Evolutionary conservation across 148 eudicot species (phyloP), one percentile per base, ranked within the genome.

Genomic region (Vaccinium myrtillus): DNA sequence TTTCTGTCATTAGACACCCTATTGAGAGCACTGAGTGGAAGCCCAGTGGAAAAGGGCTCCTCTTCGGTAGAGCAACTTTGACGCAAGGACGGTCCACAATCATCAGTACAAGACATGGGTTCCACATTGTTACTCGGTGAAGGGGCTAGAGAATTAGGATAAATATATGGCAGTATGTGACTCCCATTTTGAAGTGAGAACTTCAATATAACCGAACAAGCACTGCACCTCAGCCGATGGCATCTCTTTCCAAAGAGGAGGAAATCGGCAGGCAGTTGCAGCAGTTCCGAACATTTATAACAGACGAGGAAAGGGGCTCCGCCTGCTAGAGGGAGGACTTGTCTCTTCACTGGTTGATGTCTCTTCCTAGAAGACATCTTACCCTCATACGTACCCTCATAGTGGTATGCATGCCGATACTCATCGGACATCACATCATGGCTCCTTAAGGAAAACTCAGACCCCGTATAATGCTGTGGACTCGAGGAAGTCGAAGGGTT

Each of bases 301-400:
- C 98, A 95, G 55, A 90, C 53, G 43, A 95, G 63, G 67, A 93
- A 86, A 63, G 98, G 98, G 67, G 95, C 91, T 1, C 94, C 98
- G 46, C 98, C 94, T 81, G 93, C 90, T 54, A 91, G 59, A 0
- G 95, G 98, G 65, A 90, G 86, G 70, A 93, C 83, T 53, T 90
- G 89, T 81, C 88, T 86, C 89, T 86, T 95, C 51, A 70, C 81
- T 1, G 85, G 67, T 71, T 90, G 87, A 46, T 82, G 75, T 78
- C 91, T 92, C 89, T 90, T 93, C 87, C 88, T 88, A 79, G 87
- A 27, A 80, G 80, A 58, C 75, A 86, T 90, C 82, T 77, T 86
- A 81, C 79, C 70, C 84, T 88, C 87, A 78, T 86, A 76, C 82
- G 75, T 86, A 81, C 79, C 70, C 84, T 88, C 87, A 78, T 86